Evolutionary conservation across 805 yeast genomes (phyloP).

Genomic region (Yarrowia sp.): DNA sequence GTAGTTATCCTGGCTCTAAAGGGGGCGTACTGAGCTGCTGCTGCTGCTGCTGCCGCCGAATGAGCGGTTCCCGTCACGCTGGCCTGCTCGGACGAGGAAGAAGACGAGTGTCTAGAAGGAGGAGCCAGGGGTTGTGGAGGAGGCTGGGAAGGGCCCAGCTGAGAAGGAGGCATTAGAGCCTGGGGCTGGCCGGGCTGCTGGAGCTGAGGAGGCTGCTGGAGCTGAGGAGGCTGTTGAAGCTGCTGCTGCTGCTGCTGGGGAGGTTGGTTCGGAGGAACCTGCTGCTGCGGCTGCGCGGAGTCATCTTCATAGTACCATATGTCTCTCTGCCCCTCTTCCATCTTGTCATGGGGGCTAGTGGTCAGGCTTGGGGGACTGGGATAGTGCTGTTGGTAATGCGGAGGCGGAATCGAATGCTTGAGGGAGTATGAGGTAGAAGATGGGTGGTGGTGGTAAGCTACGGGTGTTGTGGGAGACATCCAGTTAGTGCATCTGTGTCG

Average conservation of each 20-base stretch:
- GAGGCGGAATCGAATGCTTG: constrained; percentile 1
- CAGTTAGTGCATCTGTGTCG: constrained; percentile 22
- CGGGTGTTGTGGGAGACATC: constrained; percentile 25
- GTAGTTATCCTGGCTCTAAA: constrained; percentile 62
- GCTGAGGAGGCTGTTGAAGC: background rate
- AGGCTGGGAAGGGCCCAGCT: too few relatives aligned
- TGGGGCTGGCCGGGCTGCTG: background rate
- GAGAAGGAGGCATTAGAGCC: background rate
- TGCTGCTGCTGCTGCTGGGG: constrained; percentile 15
- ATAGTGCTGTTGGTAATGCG: constrained; percentile 19
- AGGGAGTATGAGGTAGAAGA: background rate
- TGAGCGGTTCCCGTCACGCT: background rate
- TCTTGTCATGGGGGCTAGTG: constrained; percentile 25
- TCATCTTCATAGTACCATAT: constrained; percentile 24
- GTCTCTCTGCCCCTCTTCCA: constrained; percentile 27
- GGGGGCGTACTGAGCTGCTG: constrained; percentile 19
- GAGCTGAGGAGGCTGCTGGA: constrained; percentile 10
- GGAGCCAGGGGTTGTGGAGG: background rate
- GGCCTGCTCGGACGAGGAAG: background rate
- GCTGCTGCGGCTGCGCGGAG: constrained; percentile 2
- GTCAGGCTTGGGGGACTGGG: constrained; percentile 25
- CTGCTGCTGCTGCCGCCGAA: constrained; percentile 1
- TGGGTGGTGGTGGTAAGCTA: constrained; percentile 15
- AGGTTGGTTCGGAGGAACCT: background rate
- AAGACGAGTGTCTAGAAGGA: constrained; percentile 6